These are phyloP conservation scores for Licmophora abbreviata DNA, from an alignment of 108 stramenopile genomes.

Conservation along the genomic window DNA sequence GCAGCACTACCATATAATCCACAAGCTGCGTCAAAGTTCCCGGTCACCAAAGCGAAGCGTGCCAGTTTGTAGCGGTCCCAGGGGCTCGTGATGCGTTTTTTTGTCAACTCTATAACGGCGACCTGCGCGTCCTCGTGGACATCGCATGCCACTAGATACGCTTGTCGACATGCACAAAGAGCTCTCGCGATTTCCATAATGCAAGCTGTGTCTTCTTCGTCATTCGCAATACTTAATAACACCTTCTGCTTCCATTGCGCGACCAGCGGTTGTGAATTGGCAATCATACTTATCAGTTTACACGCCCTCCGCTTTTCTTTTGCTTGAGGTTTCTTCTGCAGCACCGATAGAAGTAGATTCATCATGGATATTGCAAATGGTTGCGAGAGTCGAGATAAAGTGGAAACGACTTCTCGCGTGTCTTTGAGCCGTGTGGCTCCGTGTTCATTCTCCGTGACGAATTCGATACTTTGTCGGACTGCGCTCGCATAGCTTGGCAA, in stretches of 20 bases:
- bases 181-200: slow-evolving; percentile 14
- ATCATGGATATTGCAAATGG: neutral
- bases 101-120: neutral
- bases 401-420: neutral
- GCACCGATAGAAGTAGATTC: neutral
- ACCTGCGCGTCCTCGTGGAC: neutral
- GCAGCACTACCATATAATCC: slow-evolving; percentile 12
- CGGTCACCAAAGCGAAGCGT: slow-evolving; percentile 22
- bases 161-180: slow-evolving; percentile 21
- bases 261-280: too few relatives aligned
- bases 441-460: neutral
- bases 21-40: slow-evolving; percentile 19
- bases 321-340: too few relatives aligned
- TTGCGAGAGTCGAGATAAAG: neutral
- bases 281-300: too few relatives aligned
- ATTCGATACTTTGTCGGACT: too few relatives aligned
- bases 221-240: neutral
- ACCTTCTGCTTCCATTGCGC: neutral
- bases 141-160: slow-evolving; percentile 14
- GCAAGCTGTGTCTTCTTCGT: neutral
- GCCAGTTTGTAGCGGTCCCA: slow-evolving; percentile 29
- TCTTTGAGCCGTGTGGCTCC: neutral
- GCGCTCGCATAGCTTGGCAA: too few relatives aligned
- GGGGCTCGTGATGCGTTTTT: neutral
- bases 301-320: too few relatives aligned